Conservation (phyloP, 1,139 yeast genomes). For the Tardiomyces digboiensis region DNA sequence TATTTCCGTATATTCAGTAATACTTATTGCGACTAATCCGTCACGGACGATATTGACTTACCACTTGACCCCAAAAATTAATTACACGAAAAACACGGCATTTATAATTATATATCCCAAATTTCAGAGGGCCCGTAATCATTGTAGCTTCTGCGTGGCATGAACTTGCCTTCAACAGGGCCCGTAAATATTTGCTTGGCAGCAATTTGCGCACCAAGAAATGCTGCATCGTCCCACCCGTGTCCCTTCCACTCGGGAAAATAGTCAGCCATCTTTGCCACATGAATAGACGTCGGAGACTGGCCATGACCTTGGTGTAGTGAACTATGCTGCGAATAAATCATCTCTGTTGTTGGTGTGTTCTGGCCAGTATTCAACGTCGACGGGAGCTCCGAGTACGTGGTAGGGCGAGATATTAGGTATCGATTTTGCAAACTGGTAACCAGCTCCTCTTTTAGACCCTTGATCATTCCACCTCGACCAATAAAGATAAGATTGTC, state of each 20-base stretch:
- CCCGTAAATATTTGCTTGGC: constrained; percentile 71
- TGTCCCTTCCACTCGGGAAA: constrained; percentile 93
- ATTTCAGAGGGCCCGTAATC: constrained; percentile 65
- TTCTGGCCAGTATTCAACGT: constrained; percentile 21
- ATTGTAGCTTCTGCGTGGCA: constrained; percentile 63
- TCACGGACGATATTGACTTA: no score
- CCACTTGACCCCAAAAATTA: no score
- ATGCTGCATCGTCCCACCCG: constrained; percentile 67
- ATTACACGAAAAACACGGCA: no score
- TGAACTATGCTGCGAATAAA: constrained; percentile 9
- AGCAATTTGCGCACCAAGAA: constrained; percentile 82
- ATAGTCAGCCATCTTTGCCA: constrained; percentile 76
- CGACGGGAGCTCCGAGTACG: constrained; percentile 30
- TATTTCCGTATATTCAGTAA: no score
- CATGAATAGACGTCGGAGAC: constrained; percentile 65
- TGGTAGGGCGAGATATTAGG: constrained; percentile 33
- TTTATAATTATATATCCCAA: constrained; percentile 40
- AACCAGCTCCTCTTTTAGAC: constrained; percentile 64
- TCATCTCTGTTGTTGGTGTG: constrained; percentile 15
- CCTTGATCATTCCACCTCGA: constrained; percentile 61
- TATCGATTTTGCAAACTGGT: constrained; percentile 51
- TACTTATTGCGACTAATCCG: no score
- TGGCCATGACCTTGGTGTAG: constrained; percentile 36
- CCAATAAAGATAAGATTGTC: constrained; percentile 79
- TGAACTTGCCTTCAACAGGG: constrained; percentile 51